phyloP scores from a whole-genome alignment of 768 basidiomycete species.

The Phylloporus rhodoxanthus region DNA sequence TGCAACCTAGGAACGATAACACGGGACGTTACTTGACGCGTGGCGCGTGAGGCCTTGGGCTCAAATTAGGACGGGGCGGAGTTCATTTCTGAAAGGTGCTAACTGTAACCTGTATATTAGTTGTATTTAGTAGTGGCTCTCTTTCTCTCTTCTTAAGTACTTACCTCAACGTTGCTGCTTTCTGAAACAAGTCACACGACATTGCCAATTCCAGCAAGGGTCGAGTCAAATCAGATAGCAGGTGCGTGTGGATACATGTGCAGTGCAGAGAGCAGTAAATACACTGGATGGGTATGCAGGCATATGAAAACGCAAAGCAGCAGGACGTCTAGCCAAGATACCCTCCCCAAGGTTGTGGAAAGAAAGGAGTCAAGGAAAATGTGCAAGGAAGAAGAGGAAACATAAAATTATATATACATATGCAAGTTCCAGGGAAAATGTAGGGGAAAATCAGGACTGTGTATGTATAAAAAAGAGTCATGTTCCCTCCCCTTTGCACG shows the following conservation, averaged over 20 bases:
- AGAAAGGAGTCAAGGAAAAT: neutral
- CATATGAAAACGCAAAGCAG: neutral
- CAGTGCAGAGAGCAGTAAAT: constrained; percentile 12
- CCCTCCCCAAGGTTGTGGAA: neutral
- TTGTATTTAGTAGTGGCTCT: neutral
- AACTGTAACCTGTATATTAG: neutral
- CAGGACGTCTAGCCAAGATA: constrained; percentile 1
- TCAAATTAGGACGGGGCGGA: neutral
- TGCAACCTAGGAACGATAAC: neutral
- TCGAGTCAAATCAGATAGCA: constrained; percentile 12
- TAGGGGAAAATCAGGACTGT: neutral
- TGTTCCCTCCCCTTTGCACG: neutral
- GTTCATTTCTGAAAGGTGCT: neutral
- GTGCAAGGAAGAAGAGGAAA: neutral
- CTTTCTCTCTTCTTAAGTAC: neutral
- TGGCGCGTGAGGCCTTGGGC: neutral
- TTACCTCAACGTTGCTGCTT: neutral
- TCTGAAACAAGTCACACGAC: constrained; percentile 1
- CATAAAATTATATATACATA: neutral
- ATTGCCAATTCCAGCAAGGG: neutral
- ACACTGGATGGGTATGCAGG: constrained; percentile 13
- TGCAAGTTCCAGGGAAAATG: neutral
- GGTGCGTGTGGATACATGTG: constrained; percentile 19
- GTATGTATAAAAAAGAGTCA: neutral
- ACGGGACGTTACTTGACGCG: neutral